A percentile compares a stretch with the other conserved stretches of the same genome.
These are phyloP conservation scores for Chrysosporium queenslandicum DNA, from an alignment of 2,329 filamentous ascomycete genomes.

Conservation along the genomic window DNA sequence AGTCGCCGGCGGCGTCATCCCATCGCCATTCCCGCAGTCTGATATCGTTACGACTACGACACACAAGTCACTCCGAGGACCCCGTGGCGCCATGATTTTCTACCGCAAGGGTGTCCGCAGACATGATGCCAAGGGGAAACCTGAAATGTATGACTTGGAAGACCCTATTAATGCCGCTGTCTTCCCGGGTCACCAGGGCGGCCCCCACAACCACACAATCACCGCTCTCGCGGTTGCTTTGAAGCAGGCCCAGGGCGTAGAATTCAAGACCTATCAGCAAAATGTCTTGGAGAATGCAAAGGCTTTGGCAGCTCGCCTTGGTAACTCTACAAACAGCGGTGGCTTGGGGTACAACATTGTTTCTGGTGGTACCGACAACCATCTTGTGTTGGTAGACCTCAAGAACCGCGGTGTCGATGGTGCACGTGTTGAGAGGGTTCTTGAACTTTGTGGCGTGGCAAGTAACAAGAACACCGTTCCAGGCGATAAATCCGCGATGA, in stretches of 20 bases:
- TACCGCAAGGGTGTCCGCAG: constrained; percentile 94
- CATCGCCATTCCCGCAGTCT: constrained; percentile 81
- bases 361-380: constrained; percentile 89
- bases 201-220: constrained; percentile 99
- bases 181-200: constrained; percentile 97
- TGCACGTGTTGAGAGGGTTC: constrained; percentile 78
- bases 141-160: constrained; percentile 86
- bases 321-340: constrained; percentile 59
- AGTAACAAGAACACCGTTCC: constrained; percentile 99
- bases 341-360: constrained; percentile 87
- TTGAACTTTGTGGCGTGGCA: constrained; percentile 90
- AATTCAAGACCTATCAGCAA: constrained; percentile 91
- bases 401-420: constrained; percentile 80
- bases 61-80: constrained; percentile 96
- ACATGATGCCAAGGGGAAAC: constrained; percentile 83
- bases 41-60: constrained; percentile 98
- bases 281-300: constrained; percentile 90
- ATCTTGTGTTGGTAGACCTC: constrained; percentile 92
- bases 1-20: constrained; percentile 84
- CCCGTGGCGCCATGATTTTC: constrained; percentile 99
- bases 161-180: constrained; percentile 97
- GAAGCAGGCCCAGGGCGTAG: constrained; percentile 79
- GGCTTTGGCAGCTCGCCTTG: constrained; percentile 62
- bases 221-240: constrained; percentile 90
- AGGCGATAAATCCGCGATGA: constrained; percentile 84